Base-by-base conservation (phyloP, 768 basidiomycete genomes). In the Amanita inopinata region DNA sequence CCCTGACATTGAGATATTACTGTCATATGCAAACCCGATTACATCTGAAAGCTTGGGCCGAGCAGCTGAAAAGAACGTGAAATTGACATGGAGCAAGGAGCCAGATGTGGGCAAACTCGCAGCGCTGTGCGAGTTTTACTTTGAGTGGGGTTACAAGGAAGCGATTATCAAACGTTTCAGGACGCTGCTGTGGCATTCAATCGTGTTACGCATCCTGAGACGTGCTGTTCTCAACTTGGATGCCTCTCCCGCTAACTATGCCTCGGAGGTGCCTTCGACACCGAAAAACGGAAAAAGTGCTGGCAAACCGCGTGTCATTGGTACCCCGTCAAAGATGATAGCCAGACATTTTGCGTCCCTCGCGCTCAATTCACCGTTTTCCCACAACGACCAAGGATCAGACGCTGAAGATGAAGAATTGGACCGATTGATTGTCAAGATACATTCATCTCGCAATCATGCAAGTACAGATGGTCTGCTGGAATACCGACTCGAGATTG, bases 121-220 rank as follows among this genome's bases (percentile, higher is more conserved):
- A 0, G 73, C 65, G 7, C 67, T 80, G 2, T 93, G 90, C 63
- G 92, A 96, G 59, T 69, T 80, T 35, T 84, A 80, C 56, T 94
- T 94, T 48, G 91, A 93, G 56, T 96, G 91, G 91, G 91, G 91
- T 0, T 80, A 87, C 38, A 80, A 71, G 51, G 83, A 88, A 36
- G 67, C 78, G 2, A 87, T 94, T 43, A 71, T 86, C 50, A 87
- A 87, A 49, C 79, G 88, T 8, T 91, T 93, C 55, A 70, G 85
- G 53, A 85, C 78, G 0, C 73, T 89, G 3, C 70, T 92, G 12
- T 96, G 90, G 84, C 78, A 77, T 11, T 76, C 80, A 0, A 74
- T 78, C 8, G 70, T 86, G 5, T 64, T 86, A 39, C 72, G 86
- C 27, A 76, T 80, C 18, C 61, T 93, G 19, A 70, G 88, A n/a